Base-by-base conservation (phyloP, 306 rosid genomes). In the Quercus gilva region DNA sequence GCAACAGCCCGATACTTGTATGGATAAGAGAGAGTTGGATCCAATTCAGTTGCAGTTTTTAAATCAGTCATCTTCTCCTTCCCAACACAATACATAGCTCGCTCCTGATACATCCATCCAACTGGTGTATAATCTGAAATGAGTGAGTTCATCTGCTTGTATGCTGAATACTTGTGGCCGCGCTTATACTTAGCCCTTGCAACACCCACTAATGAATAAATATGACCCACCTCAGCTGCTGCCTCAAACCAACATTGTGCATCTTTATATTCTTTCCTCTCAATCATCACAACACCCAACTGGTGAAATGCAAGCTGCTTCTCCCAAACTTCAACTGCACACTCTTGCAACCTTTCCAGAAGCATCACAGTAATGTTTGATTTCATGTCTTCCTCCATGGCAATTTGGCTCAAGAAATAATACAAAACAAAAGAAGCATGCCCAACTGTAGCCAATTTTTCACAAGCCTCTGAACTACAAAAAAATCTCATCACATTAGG, bases 91-190 rank as follows among this genome's bases (percentile, higher is more conserved):
- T 94, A 94, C 83, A 94, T n/a, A 79, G 98, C 83, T 67, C 97
- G 90, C 75, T 94, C 98, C 81, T 91, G 95, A 86, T 94, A 90
- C 95, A 94, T 94, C 98, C 98, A 94, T 0, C 97, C 98, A 85
- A 81, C 90, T 2, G 98, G 92, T 74, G 85, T 79, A 75, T 89
- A 74, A 78, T 90, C 90, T 26, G 87, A 82, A 81, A 94, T 78
- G 67, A 94, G 91, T 2, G 91, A 86, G 77, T 88, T 94, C 85
- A 89, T 89, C 84, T 85, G 74, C 84, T 94, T 94, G 86, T 91
- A 94, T 0, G 98, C 98, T 0, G 83, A 80, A 82, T 90, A 94
- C 53, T 82, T 90, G 76, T 94, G 98, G 23, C 97, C 98, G 4
- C 92, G 92, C 85, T 86, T 91, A 80, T 43, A 94, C 84, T 89